Conservation (phyloP, 140 eudicot genomes). For the Oenanthe javanica region DNA sequence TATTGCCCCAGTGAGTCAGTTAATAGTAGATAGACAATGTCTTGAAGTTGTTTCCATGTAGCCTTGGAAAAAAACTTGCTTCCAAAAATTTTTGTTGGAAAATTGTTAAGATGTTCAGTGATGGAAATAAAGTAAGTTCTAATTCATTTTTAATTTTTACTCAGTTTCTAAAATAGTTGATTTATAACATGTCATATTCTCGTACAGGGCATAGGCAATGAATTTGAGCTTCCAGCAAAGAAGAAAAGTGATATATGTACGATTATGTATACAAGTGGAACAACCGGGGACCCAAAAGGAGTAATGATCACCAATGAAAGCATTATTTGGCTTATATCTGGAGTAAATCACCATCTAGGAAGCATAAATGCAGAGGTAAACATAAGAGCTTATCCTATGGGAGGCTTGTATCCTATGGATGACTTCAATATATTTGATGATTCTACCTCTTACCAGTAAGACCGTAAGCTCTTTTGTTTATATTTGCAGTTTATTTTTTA, state of each 20-base stretch:
- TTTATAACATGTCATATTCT: not conserved
- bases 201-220: constrained; percentile 40
- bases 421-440: not conserved
- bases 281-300: constrained; percentile 98
- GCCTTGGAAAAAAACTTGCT: not conserved
- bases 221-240: constrained; percentile 59
- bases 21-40: not conserved
- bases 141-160: not conserved
- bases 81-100: not conserved
- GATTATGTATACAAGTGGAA: constrained; percentile 97
- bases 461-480: not conserved
- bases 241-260: constrained; percentile 76
- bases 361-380: constrained; percentile 77
- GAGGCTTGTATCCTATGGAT: not conserved
- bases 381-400: not conserved
- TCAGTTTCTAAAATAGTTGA: not conserved
- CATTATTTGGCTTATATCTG: constrained; percentile 72
- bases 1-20: not conserved
- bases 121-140: not conserved
- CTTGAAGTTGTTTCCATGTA: not conserved
- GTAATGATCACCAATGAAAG: constrained; percentile 80
- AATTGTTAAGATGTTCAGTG: not conserved
- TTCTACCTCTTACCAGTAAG: not conserved
- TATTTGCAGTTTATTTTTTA: not conserved
- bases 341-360: constrained; percentile 56